Percentiles rank a stretch among this genome's conserved stretches.
phyloP scores from a whole-genome alignment of 2,329 filamentous ascomycete species.

The Diplodia corticola region DNA sequence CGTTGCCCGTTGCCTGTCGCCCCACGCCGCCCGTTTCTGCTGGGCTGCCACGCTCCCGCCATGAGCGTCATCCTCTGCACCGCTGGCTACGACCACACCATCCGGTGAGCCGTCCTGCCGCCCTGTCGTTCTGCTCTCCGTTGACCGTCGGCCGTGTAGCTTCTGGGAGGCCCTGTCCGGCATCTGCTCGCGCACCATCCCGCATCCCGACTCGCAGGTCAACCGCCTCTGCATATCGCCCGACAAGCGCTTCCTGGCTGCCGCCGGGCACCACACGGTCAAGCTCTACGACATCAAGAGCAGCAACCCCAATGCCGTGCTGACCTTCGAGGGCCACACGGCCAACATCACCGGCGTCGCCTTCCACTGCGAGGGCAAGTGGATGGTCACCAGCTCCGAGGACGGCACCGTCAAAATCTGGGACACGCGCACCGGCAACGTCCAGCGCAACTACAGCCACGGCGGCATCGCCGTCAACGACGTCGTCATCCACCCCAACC shows the following conservation, averaged over 20 bases:
- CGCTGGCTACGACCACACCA: conserved; percentile 74
- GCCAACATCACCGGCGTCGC: conserved; percentile 95
- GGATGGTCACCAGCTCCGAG: conserved; percentile 98
- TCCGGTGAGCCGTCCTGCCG: conserved; percentile 55
- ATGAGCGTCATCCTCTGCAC: conserved; percentile 71
- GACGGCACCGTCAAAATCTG: conserved; percentile 97
- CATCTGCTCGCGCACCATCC: conserved; percentile 96
- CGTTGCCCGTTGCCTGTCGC: not conserved
- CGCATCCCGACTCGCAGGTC: conserved; percentile 96
- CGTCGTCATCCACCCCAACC: conserved; percentile 98
- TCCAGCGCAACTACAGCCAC: conserved; percentile 93
- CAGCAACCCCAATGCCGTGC: conserved; percentile 89
- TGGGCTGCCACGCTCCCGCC: conserved; percentile 1
- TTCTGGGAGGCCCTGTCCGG: conserved; percentile 99
- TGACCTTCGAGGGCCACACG: conserved; percentile 94
- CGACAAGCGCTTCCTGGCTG: conserved; percentile 93
- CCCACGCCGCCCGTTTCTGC: not conserved
- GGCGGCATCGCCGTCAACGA: conserved; percentile 87
- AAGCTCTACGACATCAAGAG: conserved; percentile 99
- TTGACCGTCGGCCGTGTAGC: conserved; percentile 47
- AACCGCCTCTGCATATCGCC: conserved; percentile 98
- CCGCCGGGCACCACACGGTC: conserved; percentile 77
- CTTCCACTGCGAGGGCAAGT: conserved; percentile 98
- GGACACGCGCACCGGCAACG: conserved; percentile 81
- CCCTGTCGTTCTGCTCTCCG: not conserved